These are phyloP conservation scores for Galerina marginata DNA, from an alignment of 768 basidiomycete species.

Conservation along the genomic window DNA sequence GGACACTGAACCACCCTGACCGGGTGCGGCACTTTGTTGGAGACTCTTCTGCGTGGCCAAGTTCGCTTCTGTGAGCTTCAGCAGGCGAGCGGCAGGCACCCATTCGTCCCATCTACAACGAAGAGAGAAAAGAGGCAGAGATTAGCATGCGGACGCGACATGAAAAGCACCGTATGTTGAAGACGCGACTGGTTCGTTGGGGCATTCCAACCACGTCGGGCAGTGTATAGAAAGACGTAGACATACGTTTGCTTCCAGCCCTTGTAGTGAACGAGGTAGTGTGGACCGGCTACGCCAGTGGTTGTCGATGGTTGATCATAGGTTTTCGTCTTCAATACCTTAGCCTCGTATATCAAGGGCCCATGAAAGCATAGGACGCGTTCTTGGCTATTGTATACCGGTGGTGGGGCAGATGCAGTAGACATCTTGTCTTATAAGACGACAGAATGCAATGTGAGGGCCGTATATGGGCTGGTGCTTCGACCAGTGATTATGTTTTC, in stretches of 20 bases:
- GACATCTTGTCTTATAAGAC: conserved; percentile 17
- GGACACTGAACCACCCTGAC: conserved; percentile 26
- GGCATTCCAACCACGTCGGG: not conserved
- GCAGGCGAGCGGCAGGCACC: conserved; percentile 81
- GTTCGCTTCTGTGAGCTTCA: conserved; percentile 86
- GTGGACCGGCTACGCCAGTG: conserved; percentile 68
- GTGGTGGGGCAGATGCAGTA: conserved; percentile 31
- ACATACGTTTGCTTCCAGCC: conserved; percentile 98
- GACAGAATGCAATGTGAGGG: not conserved
- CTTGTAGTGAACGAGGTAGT: conserved; percentile 98
- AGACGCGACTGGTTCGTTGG: not conserved
- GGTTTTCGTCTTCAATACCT: conserved; percentile 72
- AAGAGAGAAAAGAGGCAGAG: conserved; percentile 4
- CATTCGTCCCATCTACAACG: conserved; percentile 91
- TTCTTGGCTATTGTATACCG: conserved; percentile 65
- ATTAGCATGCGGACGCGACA: not conserved
- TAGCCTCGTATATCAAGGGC: conserved; percentile 94
- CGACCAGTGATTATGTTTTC: not conserved
- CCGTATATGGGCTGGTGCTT: not conserved
- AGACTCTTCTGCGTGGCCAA: conserved; percentile 79
- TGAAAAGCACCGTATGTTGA: not conserved
- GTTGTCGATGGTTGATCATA: conserved; percentile 69
- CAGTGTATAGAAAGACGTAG: conserved; percentile 1
- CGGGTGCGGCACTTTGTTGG: conserved; percentile 32
- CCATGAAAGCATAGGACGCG: conserved; percentile 94